phyloP scores from a whole-genome alignment of 208 protist genomes.

The Crithidia fasciculata region DNA sequence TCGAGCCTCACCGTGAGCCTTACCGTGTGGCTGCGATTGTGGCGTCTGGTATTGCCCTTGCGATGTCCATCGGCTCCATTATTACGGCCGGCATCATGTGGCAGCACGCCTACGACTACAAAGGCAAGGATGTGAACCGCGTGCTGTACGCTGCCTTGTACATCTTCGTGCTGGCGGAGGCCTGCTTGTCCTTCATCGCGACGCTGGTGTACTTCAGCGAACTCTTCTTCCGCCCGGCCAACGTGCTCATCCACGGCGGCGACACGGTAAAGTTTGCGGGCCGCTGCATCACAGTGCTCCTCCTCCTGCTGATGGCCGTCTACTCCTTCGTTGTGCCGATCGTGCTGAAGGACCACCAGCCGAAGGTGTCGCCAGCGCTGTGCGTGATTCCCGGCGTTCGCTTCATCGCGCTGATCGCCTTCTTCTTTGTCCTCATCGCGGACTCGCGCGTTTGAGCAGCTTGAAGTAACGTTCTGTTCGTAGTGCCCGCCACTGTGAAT shows the following conservation, averaged over 20 bases:
- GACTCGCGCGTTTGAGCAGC: neutral
- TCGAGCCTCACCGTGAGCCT: neutral
- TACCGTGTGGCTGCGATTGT: neutral
- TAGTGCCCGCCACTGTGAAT: no score
- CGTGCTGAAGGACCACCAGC: neutral
- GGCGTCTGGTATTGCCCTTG: neutral
- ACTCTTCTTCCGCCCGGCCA: neutral
- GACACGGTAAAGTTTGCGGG: neutral
- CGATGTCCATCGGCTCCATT: constrained; percentile 4
- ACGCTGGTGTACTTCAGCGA: neutral
- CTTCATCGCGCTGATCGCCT: neutral
- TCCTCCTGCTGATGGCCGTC: neutral
- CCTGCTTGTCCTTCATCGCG: neutral
- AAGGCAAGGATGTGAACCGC: neutral
- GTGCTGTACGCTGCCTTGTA: neutral
- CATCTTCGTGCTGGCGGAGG: neutral
- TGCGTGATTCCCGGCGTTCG: neutral
- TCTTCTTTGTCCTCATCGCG: neutral
- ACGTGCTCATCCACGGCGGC: neutral
- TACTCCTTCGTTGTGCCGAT: neutral
- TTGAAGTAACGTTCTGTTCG: no score
- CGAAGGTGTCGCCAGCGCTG: neutral
- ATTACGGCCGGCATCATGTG: constrained; percentile 6
- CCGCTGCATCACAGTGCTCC: neutral
- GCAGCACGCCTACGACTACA: neutral